Base-by-base conservation (phyloP, 2,329 filamentous ascomycete genomes). In the Pestalotiopsis sp. region DNA sequence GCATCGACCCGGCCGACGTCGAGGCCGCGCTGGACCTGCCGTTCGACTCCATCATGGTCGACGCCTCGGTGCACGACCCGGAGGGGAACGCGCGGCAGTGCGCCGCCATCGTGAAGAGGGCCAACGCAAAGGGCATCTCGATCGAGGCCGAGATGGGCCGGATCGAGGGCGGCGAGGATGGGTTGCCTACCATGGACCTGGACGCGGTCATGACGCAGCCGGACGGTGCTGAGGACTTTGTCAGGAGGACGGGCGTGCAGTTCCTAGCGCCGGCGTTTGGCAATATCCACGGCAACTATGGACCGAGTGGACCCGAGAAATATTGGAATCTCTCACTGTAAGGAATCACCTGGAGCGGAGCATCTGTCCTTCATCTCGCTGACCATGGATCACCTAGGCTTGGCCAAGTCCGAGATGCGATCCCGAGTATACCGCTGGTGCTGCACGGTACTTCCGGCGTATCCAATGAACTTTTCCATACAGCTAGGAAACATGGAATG, bases 21-120 rank as follows among this genome's bases (percentile, higher is more conserved):
- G 73, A 75, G 41, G 66, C 71, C 4, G 76, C 76, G 14, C 73
- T 76, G 38, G 70, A 75, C 27, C 75, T 86, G 45, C 82, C 82
- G 0, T 90, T 91, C 70, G 89, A 91, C 74, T 85, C 83, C 27
- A 90, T 91, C 73, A 91, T 91, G 89, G 85, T 91, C 1, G 90
- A 91, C 76, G 91, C 91, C 86, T 87, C 83, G 59, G 88, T 90
- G 72, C 87, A 88, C 73, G 87, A 89, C 69, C 88, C 88, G 70
- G 87, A 84, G 68, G 88, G 90, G 79, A 91, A 91, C 70, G 80
- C 91, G 20, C 77, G 81, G 0, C 81, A 84, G 74, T 91, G 88
- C 41, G 83, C 82, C 66, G 86, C 90, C 70, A 77, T 91, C 59
- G 87, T 89, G 4, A 77, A 78, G 17, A 86, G 88, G 72, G 91